Base-by-base conservation (phyloP, 352 stramenopile genomes). In the Aphanomyces cochlioides region DNA sequence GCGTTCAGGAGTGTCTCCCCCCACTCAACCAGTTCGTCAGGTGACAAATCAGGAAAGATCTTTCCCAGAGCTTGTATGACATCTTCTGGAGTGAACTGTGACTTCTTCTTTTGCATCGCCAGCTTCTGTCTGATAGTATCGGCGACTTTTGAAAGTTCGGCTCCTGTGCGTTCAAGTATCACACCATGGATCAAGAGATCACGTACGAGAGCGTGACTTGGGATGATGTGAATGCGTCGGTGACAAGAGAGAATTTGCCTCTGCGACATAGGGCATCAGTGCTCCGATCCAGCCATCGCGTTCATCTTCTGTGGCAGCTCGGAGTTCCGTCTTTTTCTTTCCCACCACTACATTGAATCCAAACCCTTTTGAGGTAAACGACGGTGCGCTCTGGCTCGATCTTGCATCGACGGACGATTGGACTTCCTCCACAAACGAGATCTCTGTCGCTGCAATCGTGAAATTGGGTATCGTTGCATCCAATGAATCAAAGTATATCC, bases 281-380 rank as follows among this genome's bases (percentile, higher is more conserved):
- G 82, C 85, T 36, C 77, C 70, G 50, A 92, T 66, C 87, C 87
- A 95, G n/a, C 72, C 75, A 57, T 92, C 81, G 28, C 85, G 75
- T 7, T 92, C 87, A 3, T 88, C 80, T 5, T 75, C 74, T 12
- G 58, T 84, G 12, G 73, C 76, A 8, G 87, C 83, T 66, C 85
- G 73, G 38, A 87, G 90, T 50, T 93, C 84, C 37, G 90, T 95
- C 72, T 84, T 89, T 72, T 90, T 89, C 67, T 86, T 88, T 53
- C 87, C 90, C 17, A 93, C 47, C 58, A 83, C 76, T 36, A 95
- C 58, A 28, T 77, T 73, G 53, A 95, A 87, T 12, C 75, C 63
- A 61, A 63, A 70, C 15, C 64, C 64, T 50, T 61, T 70, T 13
- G 64, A 82, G 75, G n/a, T 85, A 75, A 15, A 74, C 57, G 3